phyloP scores from a whole-genome alignment of 331 rosid species.

The Pyracantha coccinea region DNA sequence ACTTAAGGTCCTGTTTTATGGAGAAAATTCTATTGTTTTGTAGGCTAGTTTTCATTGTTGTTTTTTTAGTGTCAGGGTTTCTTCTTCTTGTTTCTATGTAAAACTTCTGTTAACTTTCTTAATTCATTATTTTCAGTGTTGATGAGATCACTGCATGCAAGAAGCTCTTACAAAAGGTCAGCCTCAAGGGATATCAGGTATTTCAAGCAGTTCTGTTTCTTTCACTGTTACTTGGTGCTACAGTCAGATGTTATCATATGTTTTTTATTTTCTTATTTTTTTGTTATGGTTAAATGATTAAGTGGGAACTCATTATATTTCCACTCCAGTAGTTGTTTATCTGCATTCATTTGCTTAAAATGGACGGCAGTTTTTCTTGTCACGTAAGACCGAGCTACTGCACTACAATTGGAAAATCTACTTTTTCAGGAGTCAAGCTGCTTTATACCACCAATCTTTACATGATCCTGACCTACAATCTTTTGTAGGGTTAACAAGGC shows the following conservation, averaged over 20 bases:
- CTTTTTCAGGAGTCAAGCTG: not conserved
- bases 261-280: too few species aligned
- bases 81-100: not conserved
- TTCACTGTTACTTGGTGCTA: not conserved
- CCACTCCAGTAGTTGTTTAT: not conserved
- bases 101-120: not conserved
- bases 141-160: slow-evolving; percentile 64
- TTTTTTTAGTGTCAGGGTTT: not conserved
- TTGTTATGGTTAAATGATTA: not conserved
- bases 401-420: not conserved
- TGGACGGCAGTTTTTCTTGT: not conserved
- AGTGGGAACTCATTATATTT: not conserved
- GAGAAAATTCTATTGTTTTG: not conserved
- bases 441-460: not conserved
- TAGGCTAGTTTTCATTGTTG: not conserved
- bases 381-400: not conserved
- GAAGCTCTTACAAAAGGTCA: slow-evolving; percentile 53
- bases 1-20: not conserved
- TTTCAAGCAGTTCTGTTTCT: not conserved
- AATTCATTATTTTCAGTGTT: slow-evolving; percentile 30
- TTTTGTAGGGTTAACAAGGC: not conserved
- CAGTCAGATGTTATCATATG: not conserved
- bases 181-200: slow-evolving; percentile 81
- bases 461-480: not conserved
- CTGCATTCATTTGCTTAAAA: not conserved